Evolutionary conservation across 2,329 filamentous ascomycete genomes (phyloP).

Genomic region (Huntiella decipiens): DNA sequence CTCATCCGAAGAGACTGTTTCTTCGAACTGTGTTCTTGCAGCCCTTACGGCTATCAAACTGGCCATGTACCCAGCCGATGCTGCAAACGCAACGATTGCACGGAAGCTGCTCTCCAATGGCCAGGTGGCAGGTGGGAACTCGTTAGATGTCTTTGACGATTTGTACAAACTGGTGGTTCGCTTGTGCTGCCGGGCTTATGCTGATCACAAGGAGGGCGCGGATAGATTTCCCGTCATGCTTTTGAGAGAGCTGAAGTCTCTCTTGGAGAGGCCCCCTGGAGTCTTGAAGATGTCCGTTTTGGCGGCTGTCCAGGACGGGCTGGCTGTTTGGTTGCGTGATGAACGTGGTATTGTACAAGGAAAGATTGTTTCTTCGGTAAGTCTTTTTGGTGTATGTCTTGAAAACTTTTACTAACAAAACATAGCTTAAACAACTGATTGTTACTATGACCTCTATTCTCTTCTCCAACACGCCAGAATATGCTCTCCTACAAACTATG

Average conservation of each 20-base stretch:
- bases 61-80: slow-evolving; percentile 38
- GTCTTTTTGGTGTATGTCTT: too few species aligned
- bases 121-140: slow-evolving; percentile 21
- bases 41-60: slow-evolving; percentile 25
- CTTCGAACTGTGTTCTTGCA: slow-evolving; percentile 18
- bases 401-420: too few species aligned
- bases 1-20: slow-evolving; percentile 3
- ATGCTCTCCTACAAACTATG: slow-evolving; percentile 16
- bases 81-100: slow-evolving; percentile 44
- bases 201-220: slow-evolving; percentile 14
- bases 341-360: slow-evolving; percentile 17
- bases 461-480: too few species aligned
- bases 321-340: slow-evolving; percentile 44
- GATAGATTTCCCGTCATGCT: slow-evolving; percentile 23
- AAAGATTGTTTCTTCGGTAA: not conserved
- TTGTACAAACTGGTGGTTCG: slow-evolving; percentile 42
- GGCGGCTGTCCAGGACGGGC: slow-evolving; percentile 38
- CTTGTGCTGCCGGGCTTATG: slow-evolving; percentile 37
- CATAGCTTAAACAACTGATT: slow-evolving; percentile 14
- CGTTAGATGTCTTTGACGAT: slow-evolving; percentile 44
- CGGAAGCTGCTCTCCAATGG: slow-evolving; percentile 49
- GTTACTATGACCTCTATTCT: slow-evolving; percentile 31
- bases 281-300: slow-evolving; percentile 37
- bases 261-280: slow-evolving; percentile 29
- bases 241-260: slow-evolving; percentile 32